Conservation (phyloP, 2,329 filamentous ascomycete species). For the Colletotrichum graminicola region DNA sequence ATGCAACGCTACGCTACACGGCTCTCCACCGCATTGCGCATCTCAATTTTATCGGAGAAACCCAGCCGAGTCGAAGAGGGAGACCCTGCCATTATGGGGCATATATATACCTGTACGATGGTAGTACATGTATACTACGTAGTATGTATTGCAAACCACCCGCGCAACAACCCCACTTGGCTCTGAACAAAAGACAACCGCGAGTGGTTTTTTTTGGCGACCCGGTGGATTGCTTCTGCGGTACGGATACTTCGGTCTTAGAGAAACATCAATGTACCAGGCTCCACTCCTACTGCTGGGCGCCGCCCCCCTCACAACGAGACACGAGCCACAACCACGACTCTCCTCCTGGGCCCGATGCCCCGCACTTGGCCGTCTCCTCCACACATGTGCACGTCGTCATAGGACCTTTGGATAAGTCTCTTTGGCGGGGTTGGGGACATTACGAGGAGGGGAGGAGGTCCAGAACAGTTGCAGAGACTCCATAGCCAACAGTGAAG, state of each 20-base stretch:
- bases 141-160: not conserved
- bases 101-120: not conserved
- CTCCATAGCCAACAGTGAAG: not conserved
- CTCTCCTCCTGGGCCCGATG: slow-evolving; percentile 23
- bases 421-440: slow-evolving; percentile 40
- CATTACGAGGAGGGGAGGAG: slow-evolving; percentile 13
- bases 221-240: slow-evolving; percentile 7
- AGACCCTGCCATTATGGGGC: not conserved
- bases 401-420: slow-evolving; percentile 36
- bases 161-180: slow-evolving; percentile 17
- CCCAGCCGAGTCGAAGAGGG: not conserved
- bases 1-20: not conserved
- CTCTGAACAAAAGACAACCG: not conserved
- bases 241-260: slow-evolving; percentile 27
- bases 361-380: slow-evolving; percentile 39
- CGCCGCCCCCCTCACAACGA: slow-evolving; percentile 24
- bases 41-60: not conserved
- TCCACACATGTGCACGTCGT: slow-evolving; percentile 40
- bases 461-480: slow-evolving; percentile 2
- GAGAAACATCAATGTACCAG: slow-evolving; percentile 32
- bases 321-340: slow-evolving; percentile 22
- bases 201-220: not conserved
- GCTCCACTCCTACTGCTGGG: slow-evolving; percentile 26
- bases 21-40: slow-evolving; percentile 8
- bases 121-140: too few relatives aligned